These are phyloP conservation scores for Fusarium austroafricanum DNA, from an alignment of 2,329 filamentous ascomycete genomes.

Conservation along the genomic window DNA sequence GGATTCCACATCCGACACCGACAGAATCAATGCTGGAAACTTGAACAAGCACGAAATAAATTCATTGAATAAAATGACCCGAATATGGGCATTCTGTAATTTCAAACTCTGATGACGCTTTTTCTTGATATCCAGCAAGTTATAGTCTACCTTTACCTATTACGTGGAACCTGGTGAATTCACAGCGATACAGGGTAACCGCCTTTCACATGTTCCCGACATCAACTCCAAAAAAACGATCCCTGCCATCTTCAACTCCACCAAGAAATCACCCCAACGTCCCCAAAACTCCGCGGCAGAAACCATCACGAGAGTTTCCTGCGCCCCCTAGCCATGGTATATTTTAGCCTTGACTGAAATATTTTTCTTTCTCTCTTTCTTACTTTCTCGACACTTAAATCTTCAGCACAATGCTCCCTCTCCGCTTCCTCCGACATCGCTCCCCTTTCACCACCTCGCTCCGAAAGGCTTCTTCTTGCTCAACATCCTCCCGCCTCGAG, in stretches of 20 bases:
- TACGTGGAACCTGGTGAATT: background rate
- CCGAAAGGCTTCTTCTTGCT: slow-evolving; percentile 40
- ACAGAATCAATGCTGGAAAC: no score
- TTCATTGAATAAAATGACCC: no score
- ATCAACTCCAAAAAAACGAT: slow-evolving; percentile 33
- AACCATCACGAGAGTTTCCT: slow-evolving; percentile 56
- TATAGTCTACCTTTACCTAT: no score
- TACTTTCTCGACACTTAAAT: background rate
- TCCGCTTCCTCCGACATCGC: slow-evolving; percentile 37
- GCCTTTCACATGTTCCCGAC: slow-evolving; percentile 10
- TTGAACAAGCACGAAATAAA: no score
- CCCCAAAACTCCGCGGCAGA: slow-evolving; percentile 62
- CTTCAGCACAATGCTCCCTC: slow-evolving; percentile 28
- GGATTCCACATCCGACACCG: no score
- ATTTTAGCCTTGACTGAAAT: slow-evolving; percentile 18
- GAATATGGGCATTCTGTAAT: no score
- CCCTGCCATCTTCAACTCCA: slow-evolving; percentile 32
- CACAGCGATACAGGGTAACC: slow-evolving; percentile 20
- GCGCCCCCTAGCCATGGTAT: slow-evolving; percentile 43
- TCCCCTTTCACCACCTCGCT: slow-evolving; percentile 25
- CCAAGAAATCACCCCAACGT: slow-evolving; percentile 31
- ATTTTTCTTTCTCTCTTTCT: background rate
- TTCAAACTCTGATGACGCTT: background rate
- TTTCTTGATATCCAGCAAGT: background rate
- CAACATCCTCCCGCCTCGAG: slow-evolving; percentile 49